Conservation (phyloP, 139 green algal species). For the Nannochloris sp. region DNA sequence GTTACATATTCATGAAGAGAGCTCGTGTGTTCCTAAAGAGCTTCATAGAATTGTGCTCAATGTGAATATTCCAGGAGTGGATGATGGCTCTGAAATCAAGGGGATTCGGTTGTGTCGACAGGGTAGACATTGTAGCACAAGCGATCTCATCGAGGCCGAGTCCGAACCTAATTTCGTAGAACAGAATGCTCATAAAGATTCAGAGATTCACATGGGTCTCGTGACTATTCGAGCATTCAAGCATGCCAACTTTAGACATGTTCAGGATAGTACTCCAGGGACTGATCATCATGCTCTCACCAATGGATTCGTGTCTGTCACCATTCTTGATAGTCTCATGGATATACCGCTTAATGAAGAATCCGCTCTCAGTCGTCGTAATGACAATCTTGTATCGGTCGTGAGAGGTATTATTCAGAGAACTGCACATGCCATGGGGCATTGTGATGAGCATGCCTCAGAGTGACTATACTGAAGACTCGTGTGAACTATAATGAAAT, state of each 20-base stretch:
- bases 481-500: no score
- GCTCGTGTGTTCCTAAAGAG: background rate
- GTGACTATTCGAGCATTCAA: slow-evolving; percentile 23
- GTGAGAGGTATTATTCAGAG: background rate
- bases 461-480: no score
- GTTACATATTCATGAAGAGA: slow-evolving; percentile 24
- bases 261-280: slow-evolving; percentile 37
- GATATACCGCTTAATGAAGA: slow-evolving; percentile 8
- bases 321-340: slow-evolving; percentile 36
- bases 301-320: slow-evolving; percentile 52
- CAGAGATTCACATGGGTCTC: slow-evolving; percentile 6
- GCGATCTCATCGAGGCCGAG: slow-evolving; percentile 30
- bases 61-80: slow-evolving; percentile 40
- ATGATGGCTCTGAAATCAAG: background rate
- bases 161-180: slow-evolving; percentile 16
- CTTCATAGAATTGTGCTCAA: slow-evolving; percentile 39
- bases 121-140: slow-evolving; percentile 40
- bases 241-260: slow-evolving; percentile 8
- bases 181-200: background rate
- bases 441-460: no score
- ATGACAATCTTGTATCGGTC: background rate
- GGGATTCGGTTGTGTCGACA: slow-evolving; percentile 21
- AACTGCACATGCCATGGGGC: background rate
- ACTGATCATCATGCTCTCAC: slow-evolving; percentile 51
- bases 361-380: background rate